phyloP scores from a whole-genome alignment of 495 filamentous ascomycete species.

The Chaetomium tenue region DNA sequence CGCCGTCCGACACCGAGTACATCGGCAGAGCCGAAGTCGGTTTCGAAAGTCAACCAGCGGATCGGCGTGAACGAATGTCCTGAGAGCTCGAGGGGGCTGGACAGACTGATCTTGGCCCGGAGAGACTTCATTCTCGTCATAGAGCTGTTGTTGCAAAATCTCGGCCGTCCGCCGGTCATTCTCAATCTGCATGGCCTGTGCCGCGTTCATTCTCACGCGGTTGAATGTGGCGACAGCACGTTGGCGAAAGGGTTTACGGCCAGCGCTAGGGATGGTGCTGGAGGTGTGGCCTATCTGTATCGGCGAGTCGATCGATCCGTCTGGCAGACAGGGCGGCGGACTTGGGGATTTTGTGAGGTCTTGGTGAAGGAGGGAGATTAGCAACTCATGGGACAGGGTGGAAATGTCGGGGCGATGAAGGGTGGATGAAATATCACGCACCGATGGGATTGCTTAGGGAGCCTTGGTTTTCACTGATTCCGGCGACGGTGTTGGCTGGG shows the following conservation, averaged over 20 bases:
- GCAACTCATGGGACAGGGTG: neutral
- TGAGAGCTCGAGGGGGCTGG: neutral
- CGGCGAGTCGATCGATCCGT: neutral
- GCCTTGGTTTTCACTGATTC: neutral
- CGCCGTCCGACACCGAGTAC: slow-evolving; percentile 6
- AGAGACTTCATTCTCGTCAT: neutral
- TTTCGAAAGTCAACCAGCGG: neutral
- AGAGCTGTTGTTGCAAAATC: neutral
- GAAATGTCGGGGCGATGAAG: neutral
- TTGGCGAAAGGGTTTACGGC: neutral
- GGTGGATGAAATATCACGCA: neutral
- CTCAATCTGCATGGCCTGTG: neutral
- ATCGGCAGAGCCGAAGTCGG: neutral
- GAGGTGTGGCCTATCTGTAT: neutral
- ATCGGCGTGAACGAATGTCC: neutral
- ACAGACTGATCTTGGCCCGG: neutral
- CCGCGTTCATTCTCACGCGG: neutral
- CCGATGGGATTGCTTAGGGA: neutral
- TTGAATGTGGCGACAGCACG: too few species aligned
- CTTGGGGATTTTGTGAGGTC: neutral
- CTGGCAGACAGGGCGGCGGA: neutral
- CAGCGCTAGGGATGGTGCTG: too few species aligned
- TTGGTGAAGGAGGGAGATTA: neutral
- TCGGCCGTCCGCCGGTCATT: neutral
- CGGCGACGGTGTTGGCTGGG: too few species aligned